Percentiles rank a stretch among this genome's conserved stretches.
These are phyloP conservation scores for Cryptococcus wingfieldii DNA, from an alignment of 1,284 basidiomycete species.

Conservation along the genomic window DNA sequence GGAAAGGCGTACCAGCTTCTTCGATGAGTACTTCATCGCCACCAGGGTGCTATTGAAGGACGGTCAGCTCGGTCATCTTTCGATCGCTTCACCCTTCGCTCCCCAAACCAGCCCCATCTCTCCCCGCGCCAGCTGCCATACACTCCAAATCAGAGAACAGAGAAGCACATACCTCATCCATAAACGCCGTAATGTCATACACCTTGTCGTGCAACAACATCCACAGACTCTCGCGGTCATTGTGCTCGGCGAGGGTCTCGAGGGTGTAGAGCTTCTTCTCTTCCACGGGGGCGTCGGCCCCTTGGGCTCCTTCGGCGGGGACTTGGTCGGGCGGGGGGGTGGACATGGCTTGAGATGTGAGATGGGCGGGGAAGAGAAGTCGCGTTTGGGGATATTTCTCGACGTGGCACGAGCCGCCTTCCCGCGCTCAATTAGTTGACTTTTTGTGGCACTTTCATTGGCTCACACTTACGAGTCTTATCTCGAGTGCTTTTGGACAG, in stretches of 20 bases:
- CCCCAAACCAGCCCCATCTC: background rate
- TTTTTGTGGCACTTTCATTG: slow-evolving; percentile 17
- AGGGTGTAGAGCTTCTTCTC: background rate
- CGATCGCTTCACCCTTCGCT: background rate
- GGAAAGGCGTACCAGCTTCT: slow-evolving; percentile 71
- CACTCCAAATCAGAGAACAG: background rate
- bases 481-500: too few relatives aligned
- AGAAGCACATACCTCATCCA: slow-evolving; percentile 74
- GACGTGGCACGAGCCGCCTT: background rate
- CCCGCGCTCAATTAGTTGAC: slow-evolving; percentile 1
- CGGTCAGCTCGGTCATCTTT: background rate
- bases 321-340: background rate
- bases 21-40: slow-evolving; percentile 95
- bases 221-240: slow-evolving; percentile 67
- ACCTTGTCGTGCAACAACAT: slow-evolving; percentile 82
- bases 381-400: background rate
- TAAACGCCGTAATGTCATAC: slow-evolving; percentile 89
- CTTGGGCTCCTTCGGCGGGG: slow-evolving; percentile 1
- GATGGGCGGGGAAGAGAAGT: background rate
- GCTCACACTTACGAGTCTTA: background rate
- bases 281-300: background rate
- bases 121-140: too few relatives aligned
- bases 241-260: slow-evolving; percentile 65
- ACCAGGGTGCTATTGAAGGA: slow-evolving; percentile 74
- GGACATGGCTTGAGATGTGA: background rate